A percentile compares a stretch with the other conserved stretches of the same genome.
These are phyloP conservation scores for Triangularia verruculosa DNA, from an alignment of 2,329 filamentous ascomycete species.

Conservation along the genomic window DNA sequence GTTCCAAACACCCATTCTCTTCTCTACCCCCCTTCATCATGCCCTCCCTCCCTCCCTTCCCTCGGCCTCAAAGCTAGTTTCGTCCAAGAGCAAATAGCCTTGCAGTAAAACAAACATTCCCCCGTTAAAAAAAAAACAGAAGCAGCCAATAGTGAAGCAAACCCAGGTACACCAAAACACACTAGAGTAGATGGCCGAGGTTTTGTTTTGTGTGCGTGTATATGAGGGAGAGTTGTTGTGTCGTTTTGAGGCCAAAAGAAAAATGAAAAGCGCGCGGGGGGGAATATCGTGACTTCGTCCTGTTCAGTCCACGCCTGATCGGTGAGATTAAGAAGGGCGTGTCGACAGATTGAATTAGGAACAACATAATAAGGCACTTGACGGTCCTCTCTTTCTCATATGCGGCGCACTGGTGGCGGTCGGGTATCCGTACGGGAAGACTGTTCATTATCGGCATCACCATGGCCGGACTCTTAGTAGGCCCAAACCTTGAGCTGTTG, in stretches of 20 bases:
- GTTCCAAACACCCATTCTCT: background rate
- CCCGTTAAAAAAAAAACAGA: background rate
- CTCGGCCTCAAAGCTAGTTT: background rate
- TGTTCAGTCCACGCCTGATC: conserved; percentile 39
- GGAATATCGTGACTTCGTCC: conserved; percentile 47
- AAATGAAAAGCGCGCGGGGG: conserved; percentile 6
- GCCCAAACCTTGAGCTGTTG: conserved; percentile 82
- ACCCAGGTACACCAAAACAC: background rate
- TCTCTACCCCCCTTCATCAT: background rate
- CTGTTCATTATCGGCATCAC: conserved; percentile 26
- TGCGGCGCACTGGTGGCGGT: conserved; percentile 23
- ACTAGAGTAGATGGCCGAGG: background rate
- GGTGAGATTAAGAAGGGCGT: conserved; percentile 38
- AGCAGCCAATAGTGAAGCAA: background rate
- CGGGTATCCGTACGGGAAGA: conserved; percentile 30
- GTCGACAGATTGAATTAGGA: conserved; percentile 36
- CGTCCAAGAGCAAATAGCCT: background rate
- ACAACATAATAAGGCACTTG: conserved; percentile 32
- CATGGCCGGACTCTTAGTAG: conserved; percentile 52
- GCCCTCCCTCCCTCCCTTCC: background rate
- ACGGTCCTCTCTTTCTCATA: conserved; percentile 24
- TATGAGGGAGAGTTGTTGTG: background rate
- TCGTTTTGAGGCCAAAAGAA: background rate
- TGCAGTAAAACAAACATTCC: background rate
- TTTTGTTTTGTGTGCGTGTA: background rate